These are phyloP conservation scores for Blepharisma stoltei DNA, from an alignment of 73 alveolate species.

Conservation along the genomic window DNA sequence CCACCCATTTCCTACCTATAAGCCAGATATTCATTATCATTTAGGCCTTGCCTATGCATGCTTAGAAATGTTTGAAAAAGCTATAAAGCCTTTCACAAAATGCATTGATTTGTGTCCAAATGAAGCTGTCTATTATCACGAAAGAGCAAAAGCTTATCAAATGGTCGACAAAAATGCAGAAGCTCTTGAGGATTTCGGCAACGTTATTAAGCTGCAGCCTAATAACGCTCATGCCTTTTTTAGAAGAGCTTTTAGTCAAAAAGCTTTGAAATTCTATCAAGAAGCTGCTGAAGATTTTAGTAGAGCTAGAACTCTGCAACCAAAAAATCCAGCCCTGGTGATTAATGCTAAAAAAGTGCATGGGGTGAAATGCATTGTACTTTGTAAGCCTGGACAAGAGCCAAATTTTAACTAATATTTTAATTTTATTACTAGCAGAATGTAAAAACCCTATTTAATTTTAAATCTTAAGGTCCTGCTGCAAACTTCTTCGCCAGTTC, in stretches of 20 bases:
- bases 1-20: constrained; percentile 73
- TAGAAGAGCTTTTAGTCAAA: constrained; percentile 85
- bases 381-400: constrained; percentile 89
- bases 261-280: constrained; percentile 60
- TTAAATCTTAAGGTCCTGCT: not conserved
- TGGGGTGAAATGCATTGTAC: constrained; percentile 76
- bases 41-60: constrained; percentile 84
- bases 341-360: constrained; percentile 68
- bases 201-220: constrained; percentile 77
- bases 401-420: constrained; percentile 36
- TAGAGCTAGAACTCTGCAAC: constrained; percentile 77
- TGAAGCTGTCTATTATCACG: constrained; percentile 76
- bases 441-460: not conserved
- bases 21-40: constrained; percentile 84
- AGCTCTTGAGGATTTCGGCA: constrained; percentile 74
- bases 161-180: constrained; percentile 68
- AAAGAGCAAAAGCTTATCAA: constrained; percentile 86
- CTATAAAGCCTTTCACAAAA: constrained; percentile 75
- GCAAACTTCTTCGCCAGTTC: constrained; percentile 69
- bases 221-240: constrained; percentile 88
- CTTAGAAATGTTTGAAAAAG: constrained; percentile 73
- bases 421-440: constrained; percentile 7
- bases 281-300: constrained; percentile 90
- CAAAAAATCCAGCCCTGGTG: constrained; percentile 70
- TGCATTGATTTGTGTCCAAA: constrained; percentile 47